A percentile compares a stretch with the other conserved stretches of the same genome.
Evolutionary conservation across 441 rosid species (phyloP).

Genomic region (Jatropha podagrica): DNA sequence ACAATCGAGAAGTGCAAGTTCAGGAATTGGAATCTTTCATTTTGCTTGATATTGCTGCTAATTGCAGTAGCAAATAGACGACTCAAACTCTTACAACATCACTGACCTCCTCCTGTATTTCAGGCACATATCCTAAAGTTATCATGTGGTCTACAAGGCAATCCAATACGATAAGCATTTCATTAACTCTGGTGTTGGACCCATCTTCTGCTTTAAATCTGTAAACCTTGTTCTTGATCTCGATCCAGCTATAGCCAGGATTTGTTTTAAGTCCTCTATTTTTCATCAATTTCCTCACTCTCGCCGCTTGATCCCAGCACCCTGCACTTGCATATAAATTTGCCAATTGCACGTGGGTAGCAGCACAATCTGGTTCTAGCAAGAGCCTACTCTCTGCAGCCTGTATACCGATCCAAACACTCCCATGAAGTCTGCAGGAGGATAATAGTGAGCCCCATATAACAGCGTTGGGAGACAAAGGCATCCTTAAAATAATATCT

Average conservation of each 20-base stretch:
- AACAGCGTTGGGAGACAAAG: conserved; percentile 47
- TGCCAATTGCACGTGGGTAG: conserved; percentile 71
- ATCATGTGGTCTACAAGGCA: conserved; percentile 53
- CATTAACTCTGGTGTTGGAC: conserved; percentile 37
- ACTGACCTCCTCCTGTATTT: conserved; percentile 25
- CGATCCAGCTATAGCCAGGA: conserved; percentile 82
- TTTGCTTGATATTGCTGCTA: too few species aligned
- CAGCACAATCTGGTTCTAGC: conserved; percentile 64
- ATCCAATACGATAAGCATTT: conserved; percentile 46
- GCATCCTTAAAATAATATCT: conserved; percentile 56
- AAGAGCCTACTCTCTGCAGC: conserved; percentile 69
- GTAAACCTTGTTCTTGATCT: conserved; percentile 55
- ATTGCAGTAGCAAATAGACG: too few species aligned
- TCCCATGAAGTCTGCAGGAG: conserved; percentile 72
- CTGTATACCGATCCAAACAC: conserved; percentile 62
- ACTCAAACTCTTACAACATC: background rate
- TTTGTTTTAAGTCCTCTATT: conserved; percentile 59
- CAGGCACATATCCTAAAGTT: conserved; percentile 28
- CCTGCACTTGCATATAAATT: conserved; percentile 66
- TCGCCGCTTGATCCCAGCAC: conserved; percentile 68
- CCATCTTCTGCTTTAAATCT: conserved; percentile 72
- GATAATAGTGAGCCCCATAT: conserved; percentile 83
- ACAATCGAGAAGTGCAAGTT: too few species aligned
- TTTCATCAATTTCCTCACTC: conserved; percentile 76
- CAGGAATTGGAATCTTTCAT: too few species aligned